phyloP scores from a whole-genome alignment of 768 basidiomycete species.

The Rhizopogon vulgaris region DNA sequence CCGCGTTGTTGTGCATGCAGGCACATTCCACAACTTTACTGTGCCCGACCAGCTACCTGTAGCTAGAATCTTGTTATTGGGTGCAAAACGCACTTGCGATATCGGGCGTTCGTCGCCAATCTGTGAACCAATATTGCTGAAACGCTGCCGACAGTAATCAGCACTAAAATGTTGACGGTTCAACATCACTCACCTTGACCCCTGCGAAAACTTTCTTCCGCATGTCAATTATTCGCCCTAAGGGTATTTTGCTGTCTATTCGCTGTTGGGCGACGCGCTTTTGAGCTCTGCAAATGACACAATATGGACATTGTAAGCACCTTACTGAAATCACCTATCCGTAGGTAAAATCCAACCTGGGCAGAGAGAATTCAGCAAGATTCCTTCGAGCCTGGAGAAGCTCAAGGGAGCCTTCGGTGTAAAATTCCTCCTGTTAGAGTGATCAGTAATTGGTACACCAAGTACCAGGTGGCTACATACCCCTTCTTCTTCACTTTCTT shows the following conservation, averaged over 20 bases:
- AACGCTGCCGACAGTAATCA: conserved; percentile 49
- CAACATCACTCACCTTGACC: conserved; percentile 62
- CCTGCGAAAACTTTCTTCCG: conserved; percentile 86
- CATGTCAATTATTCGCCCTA: conserved; percentile 85
- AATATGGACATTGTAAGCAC: conserved; percentile 64
- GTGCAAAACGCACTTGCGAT: conserved; percentile 90
- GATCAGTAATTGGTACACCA: conserved; percentile 1
- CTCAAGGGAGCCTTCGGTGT: conserved; percentile 84
- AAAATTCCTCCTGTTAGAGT: conserved; percentile 78
- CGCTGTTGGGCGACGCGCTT: conserved; percentile 89
- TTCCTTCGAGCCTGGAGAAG: conserved; percentile 78
- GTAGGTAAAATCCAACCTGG: conserved; percentile 78
- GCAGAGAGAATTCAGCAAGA: conserved; percentile 91
- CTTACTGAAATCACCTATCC: conserved; percentile 51
- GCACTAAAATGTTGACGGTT: not conserved
- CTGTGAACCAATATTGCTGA: conserved; percentile 91
- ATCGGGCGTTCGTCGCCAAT: conserved; percentile 96
- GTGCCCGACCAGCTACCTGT: conserved; percentile 97
- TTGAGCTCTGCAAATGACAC: conserved; percentile 77
- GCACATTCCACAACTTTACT: conserved; percentile 94
- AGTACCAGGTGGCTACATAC: not conserved
- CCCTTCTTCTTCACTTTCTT: conserved; percentile 75
- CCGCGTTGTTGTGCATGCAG: conserved; percentile 74
- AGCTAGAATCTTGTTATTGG: conserved; percentile 81
- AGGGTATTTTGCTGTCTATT: conserved; percentile 79